Percentiles rank a stretch among this genome's conserved stretches.
Evolutionary conservation across 805 yeast genomes (phyloP).

Genomic region (Pichia nakasei): DNA sequence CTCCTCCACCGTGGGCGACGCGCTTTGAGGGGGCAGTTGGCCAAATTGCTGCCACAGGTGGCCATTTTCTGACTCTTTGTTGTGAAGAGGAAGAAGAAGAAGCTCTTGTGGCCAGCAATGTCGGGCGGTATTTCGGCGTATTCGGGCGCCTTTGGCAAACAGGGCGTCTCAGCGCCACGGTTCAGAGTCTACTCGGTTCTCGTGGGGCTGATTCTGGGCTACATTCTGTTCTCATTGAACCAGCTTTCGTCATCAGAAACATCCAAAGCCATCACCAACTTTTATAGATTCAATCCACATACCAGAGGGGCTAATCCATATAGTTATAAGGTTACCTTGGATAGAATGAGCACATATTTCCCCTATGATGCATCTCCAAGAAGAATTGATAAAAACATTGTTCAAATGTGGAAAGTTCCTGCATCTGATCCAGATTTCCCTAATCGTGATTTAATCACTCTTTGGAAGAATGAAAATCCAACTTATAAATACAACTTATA

Average conservation of each 20-base stretch:
- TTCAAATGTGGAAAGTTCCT: slow-evolving; percentile 30
- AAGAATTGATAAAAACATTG: slow-evolving; percentile 25
- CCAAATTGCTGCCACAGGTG: too few species aligned
- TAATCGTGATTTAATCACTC: slow-evolving; percentile 22
- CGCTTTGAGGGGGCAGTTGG: too few species aligned
- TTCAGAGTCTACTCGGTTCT: slow-evolving; percentile 20
- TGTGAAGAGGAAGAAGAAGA: too few species aligned
- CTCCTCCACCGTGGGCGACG: too few species aligned
- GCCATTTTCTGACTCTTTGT: too few species aligned
- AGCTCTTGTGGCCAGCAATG: too few species aligned
- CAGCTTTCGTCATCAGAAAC: slow-evolving; percentile 17
- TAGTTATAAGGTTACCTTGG: slow-evolving; percentile 24
- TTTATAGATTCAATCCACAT: slow-evolving; percentile 25
- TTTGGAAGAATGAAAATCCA: slow-evolving; percentile 29
- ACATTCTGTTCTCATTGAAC: slow-evolving; percentile 19
- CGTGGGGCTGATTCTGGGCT: slow-evolving; percentile 22
- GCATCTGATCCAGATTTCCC: slow-evolving; percentile 29
- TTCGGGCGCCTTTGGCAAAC: background rate
- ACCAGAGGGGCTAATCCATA: slow-evolving; percentile 28
- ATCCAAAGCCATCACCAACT: slow-evolving; percentile 23
- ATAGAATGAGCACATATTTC: slow-evolving; percentile 24
- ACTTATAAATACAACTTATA: slow-evolving; percentile 24
- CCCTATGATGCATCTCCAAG: slow-evolving; percentile 27
- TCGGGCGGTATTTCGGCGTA: background rate
- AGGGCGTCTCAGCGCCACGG: background rate